These are phyloP conservation scores for Globisporangium uncinulatum DNA, from an alignment of 352 stramenopile species.

Conservation along the genomic window DNA sequence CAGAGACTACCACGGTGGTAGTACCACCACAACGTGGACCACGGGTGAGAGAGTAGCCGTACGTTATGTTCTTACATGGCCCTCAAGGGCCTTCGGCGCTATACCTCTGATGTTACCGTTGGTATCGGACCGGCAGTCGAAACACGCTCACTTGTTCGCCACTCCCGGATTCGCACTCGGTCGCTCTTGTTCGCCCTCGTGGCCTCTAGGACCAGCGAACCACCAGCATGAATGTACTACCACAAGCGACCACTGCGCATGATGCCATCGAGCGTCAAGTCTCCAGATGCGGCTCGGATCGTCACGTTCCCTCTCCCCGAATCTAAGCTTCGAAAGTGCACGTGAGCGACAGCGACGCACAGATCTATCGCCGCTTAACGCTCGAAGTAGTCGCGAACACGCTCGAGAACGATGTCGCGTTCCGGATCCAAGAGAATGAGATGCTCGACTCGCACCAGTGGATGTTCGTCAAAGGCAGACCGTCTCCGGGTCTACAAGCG, in stretches of 20 bases:
- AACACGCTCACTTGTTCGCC: no score
- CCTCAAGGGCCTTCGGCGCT: no score
- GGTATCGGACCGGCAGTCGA: no score
- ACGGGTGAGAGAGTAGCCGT: no score
- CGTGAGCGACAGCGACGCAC: constrained; percentile 24
- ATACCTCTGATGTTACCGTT: no score
- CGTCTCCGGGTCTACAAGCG: constrained; percentile 33
- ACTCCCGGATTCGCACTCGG: no score
- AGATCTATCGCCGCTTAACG: constrained; percentile 20
- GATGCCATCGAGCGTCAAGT: constrained; percentile 1
- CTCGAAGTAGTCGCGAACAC: constrained; percentile 37
- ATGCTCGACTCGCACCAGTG: constrained; percentile 20
- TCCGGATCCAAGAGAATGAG: constrained; percentile 11
- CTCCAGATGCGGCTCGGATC: not conserved
- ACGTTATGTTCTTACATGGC: no score
- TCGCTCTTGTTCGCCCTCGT: no score
- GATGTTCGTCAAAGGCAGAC: constrained; percentile 30
- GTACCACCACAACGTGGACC: no score
- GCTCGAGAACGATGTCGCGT: constrained; percentile 37
- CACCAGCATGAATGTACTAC: not conserved
- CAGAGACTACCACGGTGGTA: no score
- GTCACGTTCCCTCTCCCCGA: constrained; percentile 19
- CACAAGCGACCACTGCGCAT: no score
- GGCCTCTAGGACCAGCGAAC: no score
- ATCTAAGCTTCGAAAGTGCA: constrained; percentile 14